Evolutionary conservation across 208 protist genomes (phyloP).

Genomic region (Leishmania guyanensis): DNA sequence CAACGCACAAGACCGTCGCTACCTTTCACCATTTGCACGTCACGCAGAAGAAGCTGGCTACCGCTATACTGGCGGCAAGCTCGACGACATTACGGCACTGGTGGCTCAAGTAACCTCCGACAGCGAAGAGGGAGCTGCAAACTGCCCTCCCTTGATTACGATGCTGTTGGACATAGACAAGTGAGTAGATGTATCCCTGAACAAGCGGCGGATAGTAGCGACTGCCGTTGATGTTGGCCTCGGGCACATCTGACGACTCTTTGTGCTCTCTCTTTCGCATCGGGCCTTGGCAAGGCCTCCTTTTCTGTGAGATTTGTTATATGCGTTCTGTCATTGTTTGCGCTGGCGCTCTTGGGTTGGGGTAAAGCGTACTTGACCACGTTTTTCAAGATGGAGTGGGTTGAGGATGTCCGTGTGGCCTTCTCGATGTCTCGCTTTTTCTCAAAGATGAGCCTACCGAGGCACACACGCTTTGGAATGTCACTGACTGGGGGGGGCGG

Average conservation of each 20-base stretch:
- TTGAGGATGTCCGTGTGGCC: neutral
- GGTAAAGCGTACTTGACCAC: neutral
- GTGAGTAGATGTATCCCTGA: neutral
- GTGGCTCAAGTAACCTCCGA: constrained; percentile 69
- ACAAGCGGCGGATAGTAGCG: neutral
- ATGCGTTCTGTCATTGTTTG: neutral
- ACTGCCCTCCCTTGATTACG: constrained; percentile 60
- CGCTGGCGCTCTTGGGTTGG: neutral
- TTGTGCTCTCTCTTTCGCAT: neutral
- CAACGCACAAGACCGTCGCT: constrained; percentile 55
- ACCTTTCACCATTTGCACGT: constrained; percentile 80
- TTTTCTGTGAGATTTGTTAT: neutral
- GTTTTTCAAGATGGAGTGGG: neutral
- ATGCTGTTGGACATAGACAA: constrained; percentile 37
- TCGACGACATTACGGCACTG: constrained; percentile 86
- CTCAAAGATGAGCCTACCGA: neutral
- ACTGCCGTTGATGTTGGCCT: neutral
- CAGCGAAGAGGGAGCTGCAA: constrained; percentile 24
- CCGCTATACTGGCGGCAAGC: constrained; percentile 75
- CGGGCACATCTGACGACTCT: neutral
- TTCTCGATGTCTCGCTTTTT: neutral
- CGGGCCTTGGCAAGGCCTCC: neutral
- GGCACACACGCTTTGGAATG: neutral
- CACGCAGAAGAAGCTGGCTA: constrained; percentile 63
- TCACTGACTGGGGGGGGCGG: neutral